Percentiles rank a stretch among this genome's conserved stretches.
phyloP scores from a whole-genome alignment of 225 moss, liverwort and hornwort genomes.

The Marchantia polymorpha region DNA sequence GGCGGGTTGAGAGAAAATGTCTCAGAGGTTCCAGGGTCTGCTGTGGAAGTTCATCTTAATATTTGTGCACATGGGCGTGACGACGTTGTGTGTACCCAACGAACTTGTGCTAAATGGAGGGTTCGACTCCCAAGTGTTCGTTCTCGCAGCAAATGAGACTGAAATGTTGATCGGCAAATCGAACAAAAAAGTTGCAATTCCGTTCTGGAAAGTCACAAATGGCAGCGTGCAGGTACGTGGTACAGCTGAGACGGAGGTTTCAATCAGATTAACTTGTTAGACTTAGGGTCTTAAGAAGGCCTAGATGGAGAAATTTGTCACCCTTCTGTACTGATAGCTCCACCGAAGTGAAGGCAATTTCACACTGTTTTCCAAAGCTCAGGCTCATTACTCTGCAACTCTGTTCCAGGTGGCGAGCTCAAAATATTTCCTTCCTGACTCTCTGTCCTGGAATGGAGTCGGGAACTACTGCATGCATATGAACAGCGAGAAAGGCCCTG shows the following conservation, averaged over 20 bases:
- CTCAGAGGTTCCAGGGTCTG: not conserved
- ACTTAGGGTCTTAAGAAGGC: not conserved
- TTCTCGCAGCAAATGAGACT: not conserved
- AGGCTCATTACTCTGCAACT: not conserved
- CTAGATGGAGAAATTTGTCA: not conserved
- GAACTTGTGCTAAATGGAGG: conserved; percentile 13
- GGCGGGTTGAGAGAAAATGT: not conserved
- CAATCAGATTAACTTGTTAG: not conserved
- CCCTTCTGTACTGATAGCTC: not conserved
- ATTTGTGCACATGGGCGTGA: not conserved
- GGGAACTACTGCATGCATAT: conserved; percentile 23
- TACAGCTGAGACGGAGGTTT: not conserved
- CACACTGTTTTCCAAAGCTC: not conserved
- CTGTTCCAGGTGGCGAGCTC: conserved; percentile 8
- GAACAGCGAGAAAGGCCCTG: conserved; percentile 12
- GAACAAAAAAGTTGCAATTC: not conserved
- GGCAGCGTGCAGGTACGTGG: conserved; percentile 21
- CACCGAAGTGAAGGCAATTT: not conserved
- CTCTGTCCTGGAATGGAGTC: not conserved
- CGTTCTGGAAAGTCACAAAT: conserved; percentile 11
- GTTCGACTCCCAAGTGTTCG: conserved; percentile 4
- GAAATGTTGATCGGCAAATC: conserved; percentile 9
- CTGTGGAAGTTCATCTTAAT: not conserved
- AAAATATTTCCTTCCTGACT: not conserved
- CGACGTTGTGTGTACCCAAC: not conserved